These are phyloP conservation scores for Taiozyma sp. DNA, from an alignment of 1,139 yeast genomes.

Conservation along the genomic window DNA sequence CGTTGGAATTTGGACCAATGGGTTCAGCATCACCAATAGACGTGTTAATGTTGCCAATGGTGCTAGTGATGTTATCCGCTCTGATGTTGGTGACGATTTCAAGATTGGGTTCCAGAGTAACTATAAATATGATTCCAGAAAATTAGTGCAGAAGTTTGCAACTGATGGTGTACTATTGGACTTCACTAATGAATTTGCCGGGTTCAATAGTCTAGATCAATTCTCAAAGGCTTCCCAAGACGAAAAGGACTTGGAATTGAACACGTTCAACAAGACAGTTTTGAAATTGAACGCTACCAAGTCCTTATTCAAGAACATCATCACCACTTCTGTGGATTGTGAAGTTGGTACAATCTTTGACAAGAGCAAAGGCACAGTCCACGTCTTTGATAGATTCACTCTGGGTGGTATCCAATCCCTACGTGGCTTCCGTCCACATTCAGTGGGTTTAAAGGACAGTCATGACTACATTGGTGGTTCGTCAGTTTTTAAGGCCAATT, in stretches of 20 bases:
- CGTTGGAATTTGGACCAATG: conserved; percentile 23
- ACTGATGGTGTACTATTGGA: conserved; percentile 22
- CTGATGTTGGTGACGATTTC: conserved; percentile 25
- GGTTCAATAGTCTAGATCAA: conserved; percentile 21
- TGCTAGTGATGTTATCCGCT: conserved; percentile 21
- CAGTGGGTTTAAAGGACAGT: conserved; percentile 65
- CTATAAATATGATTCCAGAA: conserved; percentile 26
- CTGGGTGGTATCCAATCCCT: conserved; percentile 79
- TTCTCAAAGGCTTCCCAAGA: conserved; percentile 12
- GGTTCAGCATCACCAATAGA: conserved; percentile 26
- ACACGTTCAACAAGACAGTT: conserved; percentile 24
- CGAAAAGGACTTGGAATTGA: conserved; percentile 14
- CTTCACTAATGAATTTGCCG: conserved; percentile 25
- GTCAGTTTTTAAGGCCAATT: conserved; percentile 24
- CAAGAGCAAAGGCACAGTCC: conserved; percentile 20
- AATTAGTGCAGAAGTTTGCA: conserved; percentile 23
- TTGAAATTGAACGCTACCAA: conserved; percentile 21
- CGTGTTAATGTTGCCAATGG: conserved; percentile 21
- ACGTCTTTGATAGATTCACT: conserved; percentile 41
- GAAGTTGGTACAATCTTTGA: conserved; percentile 26
- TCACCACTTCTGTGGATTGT: conserved; percentile 24
- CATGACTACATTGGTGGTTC: conserved; percentile 26
- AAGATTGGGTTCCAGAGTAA: conserved; percentile 26
- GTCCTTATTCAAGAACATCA: conserved; percentile 22
- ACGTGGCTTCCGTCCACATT: conserved; percentile 68